Conservation (phyloP, 352 stramenopile genomes). For the Pythium coloratum region DNA sequence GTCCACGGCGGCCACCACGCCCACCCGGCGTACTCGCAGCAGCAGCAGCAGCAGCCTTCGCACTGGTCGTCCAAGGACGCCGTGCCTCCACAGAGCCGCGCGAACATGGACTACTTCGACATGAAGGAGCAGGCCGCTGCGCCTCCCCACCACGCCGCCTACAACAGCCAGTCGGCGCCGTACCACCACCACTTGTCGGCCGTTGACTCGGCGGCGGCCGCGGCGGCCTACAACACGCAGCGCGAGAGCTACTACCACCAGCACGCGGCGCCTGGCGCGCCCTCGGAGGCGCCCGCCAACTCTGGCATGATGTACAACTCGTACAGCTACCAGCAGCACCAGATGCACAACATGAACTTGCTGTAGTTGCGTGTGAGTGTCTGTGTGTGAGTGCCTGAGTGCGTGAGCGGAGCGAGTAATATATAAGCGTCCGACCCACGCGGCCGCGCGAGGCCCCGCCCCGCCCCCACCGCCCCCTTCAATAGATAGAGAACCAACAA, state of each 20-base stretch:
- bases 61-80: slow-evolving; percentile 59
- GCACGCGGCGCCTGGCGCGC: slow-evolving; percentile 34
- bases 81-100: slow-evolving; percentile 30
- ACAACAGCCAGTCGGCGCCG: slow-evolving; percentile 42
- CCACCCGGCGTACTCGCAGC: slow-evolving; percentile 19
- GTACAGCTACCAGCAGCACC: slow-evolving; percentile 59
- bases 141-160: slow-evolving; percentile 46
- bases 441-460: background rate
- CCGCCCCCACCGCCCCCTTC: background rate
- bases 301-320: slow-evolving; percentile 61
- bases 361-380: slow-evolving; percentile 23
- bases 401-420: slow-evolving; percentile 16
- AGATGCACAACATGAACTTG: slow-evolving; percentile 84
- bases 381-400: background rate
- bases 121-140: slow-evolving; percentile 54
- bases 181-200: slow-evolving; percentile 72
- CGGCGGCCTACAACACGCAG: slow-evolving; percentile 53
- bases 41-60: slow-evolving; percentile 26
- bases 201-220: slow-evolving; percentile 52
- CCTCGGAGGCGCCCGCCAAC: slow-evolving; percentile 10
- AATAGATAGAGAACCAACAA: slow-evolving; percentile 26
- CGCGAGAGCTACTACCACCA: slow-evolving; percentile 54
- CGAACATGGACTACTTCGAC: slow-evolving; percentile 69
- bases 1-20: slow-evolving; percentile 31
- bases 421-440: slow-evolving; percentile 26